phyloP scores from a whole-genome alignment of 2,329 filamentous ascomycete species.

The Trichoderma oligosporum region DNA sequence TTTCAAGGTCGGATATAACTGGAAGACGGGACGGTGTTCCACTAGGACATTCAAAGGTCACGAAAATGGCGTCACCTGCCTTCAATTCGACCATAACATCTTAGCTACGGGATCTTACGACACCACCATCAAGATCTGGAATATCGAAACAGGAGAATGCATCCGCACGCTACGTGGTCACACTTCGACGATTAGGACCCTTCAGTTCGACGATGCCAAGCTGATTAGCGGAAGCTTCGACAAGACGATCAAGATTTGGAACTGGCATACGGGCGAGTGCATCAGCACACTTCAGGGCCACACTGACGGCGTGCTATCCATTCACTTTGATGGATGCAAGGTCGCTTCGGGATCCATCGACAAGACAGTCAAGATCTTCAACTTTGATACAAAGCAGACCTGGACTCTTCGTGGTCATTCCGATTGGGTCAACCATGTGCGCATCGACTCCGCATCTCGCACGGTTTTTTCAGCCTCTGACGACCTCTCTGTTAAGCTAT shows the following conservation, averaged over 20 bases:
- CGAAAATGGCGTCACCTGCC: constrained; percentile 64
- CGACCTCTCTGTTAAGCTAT: constrained; percentile 84
- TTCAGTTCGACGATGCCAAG: constrained; percentile 91
- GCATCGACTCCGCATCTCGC: constrained; percentile 74
- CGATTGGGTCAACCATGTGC: constrained; percentile 97
- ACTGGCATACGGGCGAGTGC: constrained; percentile 88
- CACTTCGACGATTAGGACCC: constrained; percentile 73
- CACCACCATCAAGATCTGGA: constrained; percentile 92
- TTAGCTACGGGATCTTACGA: constrained; percentile 95
- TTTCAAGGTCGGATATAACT: constrained; percentile 94
- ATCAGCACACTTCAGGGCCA: constrained; percentile 79
- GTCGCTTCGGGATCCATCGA: constrained; percentile 89
- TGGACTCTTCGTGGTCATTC: constrained; percentile 78
- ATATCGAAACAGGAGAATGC: constrained; percentile 82
- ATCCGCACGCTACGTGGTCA: constrained; percentile 83
- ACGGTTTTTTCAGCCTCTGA: constrained; percentile 92
- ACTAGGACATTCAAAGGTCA: constrained; percentile 81
- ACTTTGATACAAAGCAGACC: constrained; percentile 78
- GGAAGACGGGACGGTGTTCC: constrained; percentile 89
- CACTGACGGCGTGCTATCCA: constrained; percentile 74
- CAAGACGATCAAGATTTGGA: constrained; percentile 87
- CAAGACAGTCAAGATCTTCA: constrained; percentile 86
- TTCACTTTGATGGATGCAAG: constrained; percentile 82
- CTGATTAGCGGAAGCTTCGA: constrained; percentile 89
- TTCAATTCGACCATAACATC: constrained; percentile 75